These are phyloP conservation scores for Aureobasidium sp. DNA, from an alignment of 2,329 filamentous ascomycete genomes.

Conservation along the genomic window DNA sequence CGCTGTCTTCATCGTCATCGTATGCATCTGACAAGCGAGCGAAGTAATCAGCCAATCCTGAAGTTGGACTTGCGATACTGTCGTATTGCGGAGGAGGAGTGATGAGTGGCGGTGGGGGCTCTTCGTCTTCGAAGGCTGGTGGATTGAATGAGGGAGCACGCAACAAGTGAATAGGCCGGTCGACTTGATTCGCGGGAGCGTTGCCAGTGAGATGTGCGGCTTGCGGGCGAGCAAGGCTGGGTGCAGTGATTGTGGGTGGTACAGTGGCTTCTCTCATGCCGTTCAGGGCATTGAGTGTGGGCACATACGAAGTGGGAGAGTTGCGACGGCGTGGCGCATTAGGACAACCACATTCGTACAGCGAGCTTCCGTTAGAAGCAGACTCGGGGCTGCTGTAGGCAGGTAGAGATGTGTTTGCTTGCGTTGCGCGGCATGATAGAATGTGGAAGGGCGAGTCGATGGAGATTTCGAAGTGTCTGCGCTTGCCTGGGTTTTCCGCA, in stretches of 20 bases:
- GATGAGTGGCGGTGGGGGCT: slow-evolving; percentile 63
- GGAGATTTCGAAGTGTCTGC: slow-evolving; percentile 89
- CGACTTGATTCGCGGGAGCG: slow-evolving; percentile 37
- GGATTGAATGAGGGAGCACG: slow-evolving; percentile 82
- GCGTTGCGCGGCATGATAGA: slow-evolving; percentile 85
- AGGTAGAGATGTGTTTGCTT: slow-evolving; percentile 78
- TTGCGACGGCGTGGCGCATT: slow-evolving; percentile 50
- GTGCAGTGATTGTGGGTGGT: slow-evolving; percentile 29
- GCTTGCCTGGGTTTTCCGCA: slow-evolving; percentile 66
- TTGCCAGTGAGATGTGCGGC: slow-evolving; percentile 38
- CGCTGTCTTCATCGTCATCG: slow-evolving; percentile 54
- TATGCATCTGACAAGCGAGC: slow-evolving; percentile 61
- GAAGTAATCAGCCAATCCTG: slow-evolving; percentile 77
- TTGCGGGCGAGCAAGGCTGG: slow-evolving; percentile 47
- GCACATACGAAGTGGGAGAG: slow-evolving; percentile 44
- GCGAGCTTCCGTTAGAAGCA: slow-evolving; percentile 25
- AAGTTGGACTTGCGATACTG: slow-evolving; percentile 65
- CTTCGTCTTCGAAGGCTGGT: slow-evolving; percentile 76
- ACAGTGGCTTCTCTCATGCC: slow-evolving; percentile 25
- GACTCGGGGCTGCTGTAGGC: slow-evolving; percentile 60
- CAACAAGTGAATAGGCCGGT: slow-evolving; percentile 75
- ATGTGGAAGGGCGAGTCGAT: slow-evolving; percentile 95
- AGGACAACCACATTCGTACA: slow-evolving; percentile 58
- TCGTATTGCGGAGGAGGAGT: slow-evolving; percentile 86
- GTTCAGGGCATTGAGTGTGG: slow-evolving; percentile 53